Conservation (phyloP, 2,329 filamentous ascomycete species). For the Colletotrichum sp. region DNA sequence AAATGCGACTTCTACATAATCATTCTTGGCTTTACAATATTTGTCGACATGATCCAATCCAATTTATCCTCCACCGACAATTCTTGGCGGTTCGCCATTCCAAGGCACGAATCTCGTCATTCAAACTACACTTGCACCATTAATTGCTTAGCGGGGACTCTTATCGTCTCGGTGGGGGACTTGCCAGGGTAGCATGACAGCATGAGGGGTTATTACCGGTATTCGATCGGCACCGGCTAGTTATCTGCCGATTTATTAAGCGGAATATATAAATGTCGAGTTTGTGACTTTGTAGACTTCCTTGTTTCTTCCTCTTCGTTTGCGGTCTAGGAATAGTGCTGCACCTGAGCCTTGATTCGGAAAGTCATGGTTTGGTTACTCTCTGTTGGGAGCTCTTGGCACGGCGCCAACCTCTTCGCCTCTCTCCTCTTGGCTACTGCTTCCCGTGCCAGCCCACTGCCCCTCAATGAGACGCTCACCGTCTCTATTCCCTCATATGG, state of each 20-base stretch:
- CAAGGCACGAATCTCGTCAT: not conserved
- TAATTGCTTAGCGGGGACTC: not conserved
- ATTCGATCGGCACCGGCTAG: not conserved
- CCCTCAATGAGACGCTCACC: not conserved
- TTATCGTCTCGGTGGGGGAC: not conserved
- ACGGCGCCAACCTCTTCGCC: not conserved
- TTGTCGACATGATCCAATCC: not conserved
- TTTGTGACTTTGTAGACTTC: not conserved
- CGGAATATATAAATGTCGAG: not conserved
- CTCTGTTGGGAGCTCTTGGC: not conserved
- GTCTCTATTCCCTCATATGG: not conserved
- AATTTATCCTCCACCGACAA: not conserved
- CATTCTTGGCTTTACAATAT: not conserved
- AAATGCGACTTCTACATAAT: not conserved
- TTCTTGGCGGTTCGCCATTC: not conserved
- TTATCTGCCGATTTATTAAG: not conserved
- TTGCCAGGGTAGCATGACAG: not conserved
- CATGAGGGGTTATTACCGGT: not conserved
- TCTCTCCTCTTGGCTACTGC: not conserved
- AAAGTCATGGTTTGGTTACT: not conserved
- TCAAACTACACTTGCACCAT: not conserved
- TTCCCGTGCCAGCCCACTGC: not conserved
- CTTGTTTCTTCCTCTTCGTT: not conserved
- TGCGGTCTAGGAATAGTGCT: not conserved
- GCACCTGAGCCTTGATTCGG: not conserved